Evolutionary conservation across 1,284 basidiomycete species (phyloP), one percentile per base, ranked within the genome.

Genomic region (Fomitiporia mediterranea): DNA sequence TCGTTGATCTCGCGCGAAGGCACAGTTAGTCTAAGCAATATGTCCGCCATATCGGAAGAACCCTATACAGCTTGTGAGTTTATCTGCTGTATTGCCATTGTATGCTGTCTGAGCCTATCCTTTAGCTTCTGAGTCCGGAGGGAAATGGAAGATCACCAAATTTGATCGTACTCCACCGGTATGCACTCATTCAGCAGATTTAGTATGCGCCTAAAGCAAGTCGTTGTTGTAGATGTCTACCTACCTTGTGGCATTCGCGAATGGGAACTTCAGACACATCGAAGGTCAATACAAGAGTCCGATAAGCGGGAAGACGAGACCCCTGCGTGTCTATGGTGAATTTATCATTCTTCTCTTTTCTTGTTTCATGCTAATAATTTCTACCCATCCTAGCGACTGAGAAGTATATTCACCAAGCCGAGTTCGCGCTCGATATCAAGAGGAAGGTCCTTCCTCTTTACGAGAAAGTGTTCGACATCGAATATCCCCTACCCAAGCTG

Each of bases 181-280:
- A 56, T 47, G 68, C 17, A 23, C 8, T 25, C 8, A n/a, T 17
- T 25, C 25, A 13, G n/a, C 15, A 7, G 4, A 15, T 7, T 2
- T 6, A 19, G 19, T 51, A 2, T 27, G 39, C 1, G 38, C 27
- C 21, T 39, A 3, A 25, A 7, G 39, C 19, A 9, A 4, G 21
- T 9, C 17, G 3, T 17, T 46, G 1, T 3, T 17, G 28, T 42
- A 79, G 65, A 91, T 98, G 82, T 94, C 91, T 1, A 89, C 90
- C 15, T 98, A 98, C 74, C 82, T 98, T 44, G 89, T 96, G 42
- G 93, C 94, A 0, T 95, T 82, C 68, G 94, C 94, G 23, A 94
- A 94, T 64, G 95, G 95, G 32, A 75, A 81, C 39, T 97, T 95
- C 65, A 76, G 79, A 42, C 73, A 84, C 68, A 72, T 94, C 57